Percentiles rank a stretch among this genome's conserved stretches.
Evolutionary conservation across 2,329 filamentous ascomycete species (phyloP).

Genomic region (Capronia epimyces): DNA sequence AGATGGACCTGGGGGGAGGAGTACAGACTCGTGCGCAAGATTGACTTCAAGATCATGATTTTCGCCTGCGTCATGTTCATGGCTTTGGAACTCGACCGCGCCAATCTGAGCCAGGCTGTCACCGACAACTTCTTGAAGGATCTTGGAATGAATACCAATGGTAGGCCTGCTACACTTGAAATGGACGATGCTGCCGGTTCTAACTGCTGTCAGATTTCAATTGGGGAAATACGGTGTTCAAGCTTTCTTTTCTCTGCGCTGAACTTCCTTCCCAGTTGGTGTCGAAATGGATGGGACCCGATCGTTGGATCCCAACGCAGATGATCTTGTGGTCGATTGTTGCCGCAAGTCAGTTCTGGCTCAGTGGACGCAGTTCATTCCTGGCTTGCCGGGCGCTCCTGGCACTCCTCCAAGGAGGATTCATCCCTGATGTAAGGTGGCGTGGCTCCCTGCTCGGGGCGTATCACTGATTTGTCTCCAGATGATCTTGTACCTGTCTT

Average conservation of each 20-base stretch:
- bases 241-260: constrained; percentile 49
- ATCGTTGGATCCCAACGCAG: constrained; percentile 57
- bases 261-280: constrained; percentile 60
- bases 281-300: constrained; percentile 52
- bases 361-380: constrained; percentile 42
- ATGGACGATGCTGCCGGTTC: constrained; percentile 3
- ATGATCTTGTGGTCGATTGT: constrained; percentile 55
- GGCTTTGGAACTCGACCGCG: constrained; percentile 58
- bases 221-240: constrained; percentile 51
- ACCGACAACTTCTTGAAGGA: constrained; percentile 56
- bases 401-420: constrained; percentile 50
- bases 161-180: constrained; percentile 22
- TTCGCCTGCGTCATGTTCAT: constrained; percentile 53
- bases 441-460: not conserved
- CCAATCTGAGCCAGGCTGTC: constrained; percentile 57
- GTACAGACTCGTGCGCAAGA: constrained; percentile 17
- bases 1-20: constrained; percentile 33
- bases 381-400: constrained; percentile 45
- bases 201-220: constrained; percentile 41
- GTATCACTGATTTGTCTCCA: not conserved
- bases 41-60: constrained; percentile 32
- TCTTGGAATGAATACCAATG: constrained; percentile 45
- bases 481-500: constrained; percentile 34
- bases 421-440: constrained; percentile 29
- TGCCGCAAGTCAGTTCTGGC: constrained; percentile 47